Evolutionary conservation across 768 basidiomycete genomes (phyloP).

Genomic region (Hericium rajendrae): DNA sequence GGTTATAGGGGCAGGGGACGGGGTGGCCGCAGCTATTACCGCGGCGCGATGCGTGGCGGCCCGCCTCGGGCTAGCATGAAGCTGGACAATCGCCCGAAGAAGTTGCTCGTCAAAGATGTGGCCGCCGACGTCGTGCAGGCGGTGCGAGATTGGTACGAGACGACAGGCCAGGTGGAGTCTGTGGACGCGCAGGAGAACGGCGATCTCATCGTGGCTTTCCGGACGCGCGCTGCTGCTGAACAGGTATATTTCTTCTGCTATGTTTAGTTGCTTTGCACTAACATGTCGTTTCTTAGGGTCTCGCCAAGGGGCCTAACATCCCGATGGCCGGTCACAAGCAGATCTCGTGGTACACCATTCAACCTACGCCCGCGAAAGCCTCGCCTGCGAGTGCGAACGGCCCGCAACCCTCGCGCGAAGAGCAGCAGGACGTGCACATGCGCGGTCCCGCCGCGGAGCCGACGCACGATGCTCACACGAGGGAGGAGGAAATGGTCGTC

Average conservation of each 20-base stretch:
- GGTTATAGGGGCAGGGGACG: conserved; percentile 60
- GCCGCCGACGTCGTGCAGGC: conserved; percentile 44
- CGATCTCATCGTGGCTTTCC: conserved; percentile 60
- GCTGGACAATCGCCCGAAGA: conserved; percentile 83
- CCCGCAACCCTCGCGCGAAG: conserved; percentile 7
- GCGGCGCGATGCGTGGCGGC: conserved; percentile 55
- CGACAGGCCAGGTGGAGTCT: conserved; percentile 61
- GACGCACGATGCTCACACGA: conserved; percentile 13
- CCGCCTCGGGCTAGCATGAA: conserved; percentile 70
- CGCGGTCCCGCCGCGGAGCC: conserved; percentile 7
- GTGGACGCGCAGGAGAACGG: conserved; percentile 45
- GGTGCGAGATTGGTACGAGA: conserved; percentile 80
- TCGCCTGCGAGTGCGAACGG: conserved; percentile 15
- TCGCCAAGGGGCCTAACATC: conserved; percentile 62
- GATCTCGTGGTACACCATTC: conserved; percentile 53
- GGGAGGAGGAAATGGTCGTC: conserved; percentile 53
- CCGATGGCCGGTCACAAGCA: conserved; percentile 57
- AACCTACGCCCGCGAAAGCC: conserved; percentile 10
- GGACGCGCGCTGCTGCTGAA: conserved; percentile 64
- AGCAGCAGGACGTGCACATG: conserved; percentile 10
- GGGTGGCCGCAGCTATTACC: conserved; percentile 49
- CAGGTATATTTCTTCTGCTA: conserved; percentile 38
- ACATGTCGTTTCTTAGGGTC: conserved; percentile 34
- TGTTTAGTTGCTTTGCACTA: neutral
- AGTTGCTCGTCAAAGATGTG: conserved; percentile 65